phyloP scores from a whole-genome alignment of 2,329 filamentous ascomycete species.

The Coleophoma crateriformis region DNA sequence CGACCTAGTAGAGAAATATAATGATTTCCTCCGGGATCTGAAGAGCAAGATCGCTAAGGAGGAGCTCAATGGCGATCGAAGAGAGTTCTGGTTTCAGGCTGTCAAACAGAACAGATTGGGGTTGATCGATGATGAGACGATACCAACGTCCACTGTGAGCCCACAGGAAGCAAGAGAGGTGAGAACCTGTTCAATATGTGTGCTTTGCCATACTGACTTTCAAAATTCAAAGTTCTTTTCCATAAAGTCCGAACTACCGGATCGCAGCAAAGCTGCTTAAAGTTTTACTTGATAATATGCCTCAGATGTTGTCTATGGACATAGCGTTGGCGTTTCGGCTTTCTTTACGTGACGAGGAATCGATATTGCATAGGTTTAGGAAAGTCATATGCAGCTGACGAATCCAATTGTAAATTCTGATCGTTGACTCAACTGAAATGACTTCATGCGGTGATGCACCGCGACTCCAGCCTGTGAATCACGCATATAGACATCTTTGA shows the following conservation, averaged over 20 bases:
- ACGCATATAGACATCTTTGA: no score
- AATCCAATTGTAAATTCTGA: no score
- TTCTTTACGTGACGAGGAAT: no score
- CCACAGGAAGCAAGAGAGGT: constrained; percentile 62
- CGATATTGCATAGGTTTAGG: no score
- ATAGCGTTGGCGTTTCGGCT: no score
- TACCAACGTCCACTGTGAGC: constrained; percentile 59
- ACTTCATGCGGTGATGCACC: no score
- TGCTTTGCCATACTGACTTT: not conserved
- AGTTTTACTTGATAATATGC: no score
- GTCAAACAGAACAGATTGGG: constrained; percentile 64
- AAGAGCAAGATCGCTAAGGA: constrained; percentile 68
- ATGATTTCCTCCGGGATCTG: constrained; percentile 63
- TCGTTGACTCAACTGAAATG: no score
- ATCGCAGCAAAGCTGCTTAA: not conserved
- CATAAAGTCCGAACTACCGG: constrained; percentile 5
- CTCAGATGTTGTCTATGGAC: no score
- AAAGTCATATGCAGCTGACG: no score
- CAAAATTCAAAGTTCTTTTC: constrained; percentile 5
- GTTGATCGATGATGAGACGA: constrained; percentile 61
- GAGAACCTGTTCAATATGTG: not conserved
- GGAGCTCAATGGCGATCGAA: constrained; percentile 68
- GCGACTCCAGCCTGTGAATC: no score
- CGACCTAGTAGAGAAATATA: constrained; percentile 74
- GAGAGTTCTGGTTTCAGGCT: constrained; percentile 72